These are phyloP conservation scores for Pseudogymnoascus sp. DNA, from an alignment of 2,329 filamentous ascomycete genomes.

Conservation along the genomic window DNA sequence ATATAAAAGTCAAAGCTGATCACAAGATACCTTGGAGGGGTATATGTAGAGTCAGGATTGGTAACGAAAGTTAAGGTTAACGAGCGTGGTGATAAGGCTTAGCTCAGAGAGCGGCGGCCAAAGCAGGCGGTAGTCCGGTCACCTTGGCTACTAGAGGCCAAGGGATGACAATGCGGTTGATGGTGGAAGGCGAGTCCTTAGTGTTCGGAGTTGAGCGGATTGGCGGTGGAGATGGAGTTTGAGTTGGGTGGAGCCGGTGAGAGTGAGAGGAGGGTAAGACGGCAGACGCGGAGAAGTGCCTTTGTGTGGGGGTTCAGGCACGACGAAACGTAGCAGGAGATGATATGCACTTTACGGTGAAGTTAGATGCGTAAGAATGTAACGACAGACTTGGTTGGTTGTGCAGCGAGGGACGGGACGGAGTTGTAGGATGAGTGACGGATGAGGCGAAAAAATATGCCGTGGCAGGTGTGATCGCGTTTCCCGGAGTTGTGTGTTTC, in stretches of 20 bases:
- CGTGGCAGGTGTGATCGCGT: neutral
- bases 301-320: neutral
- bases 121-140: neutral
- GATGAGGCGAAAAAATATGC: neutral
- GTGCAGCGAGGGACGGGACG: neutral
- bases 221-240: neutral
- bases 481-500: neutral
- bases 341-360: neutral
- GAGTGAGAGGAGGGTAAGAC: neutral
- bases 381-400: slow-evolving; percentile 8
- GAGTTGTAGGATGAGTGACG: neutral
- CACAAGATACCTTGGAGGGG: neutral
- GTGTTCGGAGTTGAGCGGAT: slow-evolving; percentile 5
- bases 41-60: slow-evolving; percentile 3
- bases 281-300: neutral
- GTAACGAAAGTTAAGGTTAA: neutral
- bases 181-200: neutral
- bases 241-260: slow-evolving; percentile 2
- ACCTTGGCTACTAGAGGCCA: neutral
- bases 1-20: neutral
- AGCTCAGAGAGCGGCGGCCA: neutral
- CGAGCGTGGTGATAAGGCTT: slow-evolving; percentile 8
- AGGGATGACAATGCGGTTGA: neutral
- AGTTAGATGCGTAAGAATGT: slow-evolving; percentile 5
- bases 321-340: slow-evolving; percentile 1